Base-by-base conservation (phyloP, 2,329 filamentous ascomycete genomes). In the Aspergillus sp. region DNA sequence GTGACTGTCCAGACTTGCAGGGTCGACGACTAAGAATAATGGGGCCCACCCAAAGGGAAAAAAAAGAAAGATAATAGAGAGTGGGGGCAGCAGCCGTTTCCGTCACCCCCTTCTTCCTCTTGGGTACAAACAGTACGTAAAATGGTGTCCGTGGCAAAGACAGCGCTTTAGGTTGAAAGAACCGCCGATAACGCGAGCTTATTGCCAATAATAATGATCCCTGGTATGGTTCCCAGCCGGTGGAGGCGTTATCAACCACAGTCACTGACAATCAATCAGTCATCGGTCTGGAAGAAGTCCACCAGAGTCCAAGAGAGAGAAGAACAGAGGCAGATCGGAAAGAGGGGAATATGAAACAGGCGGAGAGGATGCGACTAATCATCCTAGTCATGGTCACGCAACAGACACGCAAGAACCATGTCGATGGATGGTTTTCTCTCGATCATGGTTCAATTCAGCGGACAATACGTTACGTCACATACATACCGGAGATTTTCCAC, bases 21-120 rank as follows among this genome's bases (percentile, higher is more conserved):
- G 74, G 79, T 31, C 72, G 74, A 23, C 62, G 78, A 17, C 80
- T 83, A 25, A 5, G 64, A 59, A 64, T 57, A 54, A 58, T 57
- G 80, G 66, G 65, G 66, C 63, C 65, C 58, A 63, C 61, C 42
- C 7, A 29, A 29, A 29, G n/a, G n/a, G n/a, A 29, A 36, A 34
- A 25, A 36, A 44, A 41, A 48, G 46, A 49, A 46, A 47, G 50
- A 48, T 48, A 50, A 38, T 58, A 51, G 43, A 49, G 53, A 36
- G 54, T 49, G 53, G 49, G 44, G 48, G 29, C 53, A 52, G 46
- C 32, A 63, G 64, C 64, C 66, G 67, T 63, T 68, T 68, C 57
- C 66, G 66, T 67, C 56, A 55, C 54, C 42, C 38, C 40, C 40
- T 19, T 29, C 25, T 29, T 29, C 25, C 25, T 29, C 25, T 29